Evolutionary conservation across 345 rosid genomes (phyloP), one percentile per base, ranked within the genome.

Genomic region (Hibiscus trionum): DNA sequence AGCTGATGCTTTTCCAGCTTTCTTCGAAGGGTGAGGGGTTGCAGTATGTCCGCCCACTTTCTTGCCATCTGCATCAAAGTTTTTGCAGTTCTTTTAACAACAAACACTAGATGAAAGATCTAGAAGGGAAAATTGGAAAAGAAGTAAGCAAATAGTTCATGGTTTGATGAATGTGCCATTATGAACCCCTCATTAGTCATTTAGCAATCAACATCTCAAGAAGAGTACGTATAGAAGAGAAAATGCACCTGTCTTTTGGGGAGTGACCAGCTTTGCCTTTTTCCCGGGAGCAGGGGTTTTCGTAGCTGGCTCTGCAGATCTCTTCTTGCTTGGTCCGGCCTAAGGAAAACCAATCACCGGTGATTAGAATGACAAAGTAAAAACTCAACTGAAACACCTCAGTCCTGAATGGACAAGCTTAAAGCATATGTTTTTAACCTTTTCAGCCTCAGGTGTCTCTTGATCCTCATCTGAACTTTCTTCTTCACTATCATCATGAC

Each of bases 1-100:
- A 37, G 84, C 83, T 57, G 76, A 77, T 7, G 78, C 76, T 76
- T 88, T 90, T 9, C 69, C 80, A 46, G 56, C 78, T 37, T 86
- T 80, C 84, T 93, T 93, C 8, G 90, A 74, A 44, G 96, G 98
- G 80, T 93, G 80, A 24, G 98, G 98, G 16, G 96, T 91, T 33
- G 95, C 91, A 0, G 73, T 19, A 47, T 89, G 93, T 11, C 39
- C 84, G 55, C 63, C 84, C 10, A 61, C 77, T 76, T 89, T 93
- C 90, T 85, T 88, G 29, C 82, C 75, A 47, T 86, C 94, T 90
- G 86, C 71, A 58, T 27, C 17, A 72, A 17, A 24, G 17, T 47
- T 12, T 75, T 60, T 52, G 42, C 56, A 56, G 21, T 7, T 39
- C 44, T 39, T 39, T 39, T 39, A 39, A 39, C 44, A 39, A 39